A percentile compares a stretch with the other conserved stretches of the same genome.
Evolutionary conservation across 768 basidiomycete species (phyloP).

Genomic region (Ramaria rubella): DNA sequence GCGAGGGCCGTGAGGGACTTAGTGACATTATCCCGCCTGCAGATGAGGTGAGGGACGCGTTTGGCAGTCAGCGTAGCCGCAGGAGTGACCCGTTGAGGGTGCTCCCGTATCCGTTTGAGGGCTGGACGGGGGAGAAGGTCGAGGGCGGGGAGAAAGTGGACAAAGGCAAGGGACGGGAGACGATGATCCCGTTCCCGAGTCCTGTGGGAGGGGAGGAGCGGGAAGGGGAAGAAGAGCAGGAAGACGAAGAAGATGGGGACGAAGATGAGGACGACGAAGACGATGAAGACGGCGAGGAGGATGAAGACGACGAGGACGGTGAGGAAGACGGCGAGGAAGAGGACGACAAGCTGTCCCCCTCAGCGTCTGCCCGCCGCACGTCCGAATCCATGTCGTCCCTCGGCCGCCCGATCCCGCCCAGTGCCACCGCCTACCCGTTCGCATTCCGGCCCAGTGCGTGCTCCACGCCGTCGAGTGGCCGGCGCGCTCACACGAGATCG

Average conservation of each 20-base stretch:
- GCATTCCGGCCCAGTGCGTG: neutral
- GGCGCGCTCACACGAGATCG: conserved; percentile 30
- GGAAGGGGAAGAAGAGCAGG: conserved; percentile 29
- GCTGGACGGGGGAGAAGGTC: conserved; percentile 4
- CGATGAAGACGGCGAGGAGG: conserved; percentile 13
- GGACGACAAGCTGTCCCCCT: conserved; percentile 40
- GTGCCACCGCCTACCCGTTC: conserved; percentile 49
- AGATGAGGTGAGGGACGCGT: neutral
- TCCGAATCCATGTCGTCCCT: conserved; percentile 84
- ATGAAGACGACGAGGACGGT: conserved; percentile 28
- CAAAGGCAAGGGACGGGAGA: conserved; percentile 9
- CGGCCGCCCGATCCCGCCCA: conserved; percentile 65
- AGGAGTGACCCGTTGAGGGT: conserved; percentile 8
- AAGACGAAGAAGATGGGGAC: conserved; percentile 5
- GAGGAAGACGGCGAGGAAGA: conserved; percentile 42
- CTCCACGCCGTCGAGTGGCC: conserved; percentile 16
- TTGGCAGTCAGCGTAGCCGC: conserved; percentile 5
- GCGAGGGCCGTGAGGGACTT: neutral
- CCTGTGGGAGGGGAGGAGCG: neutral
- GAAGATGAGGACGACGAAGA: conserved; percentile 17
- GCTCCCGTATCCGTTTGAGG: conserved; percentile 8
- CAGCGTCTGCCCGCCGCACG: conserved; percentile 35
- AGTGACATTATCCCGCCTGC: conserved; percentile 5
- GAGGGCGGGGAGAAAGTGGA: conserved; percentile 7
- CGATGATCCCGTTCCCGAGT: too few species aligned